Base-by-base conservation (phyloP, 2,329 filamentous ascomycete species). In the Ascochyta rabiei region DNA sequence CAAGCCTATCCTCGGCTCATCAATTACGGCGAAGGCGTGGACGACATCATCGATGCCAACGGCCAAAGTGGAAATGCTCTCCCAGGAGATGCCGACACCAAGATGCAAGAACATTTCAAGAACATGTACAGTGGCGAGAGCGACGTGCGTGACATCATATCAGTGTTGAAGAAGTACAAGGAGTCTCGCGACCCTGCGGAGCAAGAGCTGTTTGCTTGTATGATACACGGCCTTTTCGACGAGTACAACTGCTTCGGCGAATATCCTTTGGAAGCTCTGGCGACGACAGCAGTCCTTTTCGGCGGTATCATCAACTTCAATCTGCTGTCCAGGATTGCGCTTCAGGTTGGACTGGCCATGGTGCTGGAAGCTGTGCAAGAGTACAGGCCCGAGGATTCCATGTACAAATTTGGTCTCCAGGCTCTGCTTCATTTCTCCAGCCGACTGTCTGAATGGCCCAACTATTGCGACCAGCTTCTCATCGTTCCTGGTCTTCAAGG, bases 381-480 rank as follows among this genome's bases (percentile, higher is more conserved):
- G 60, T 91, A 95, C 67, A 79, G 84, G 28, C 86, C 89, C 0
- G 89, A 96, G 28, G 87, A 93, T 57, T 87, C 91, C 1, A 98
- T 99, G 95, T 98, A 95, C 80, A 96, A 97, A 68, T 99, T 99
- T 71, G 95, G 96, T 10, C 83, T 99, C 12, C 95, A 99, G 73
- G 95, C 95, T 15, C 83, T 99, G 56, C 88, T 97, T 72, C 92
- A 98, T 74, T 84, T 98, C 48, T 87, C 91, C 50, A 83, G 86
- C 34, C 86, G 95, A 35, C 86, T 99, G 43, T 83, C 86, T 4
- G 95, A 99, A 71, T 99, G 95, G 95, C 91, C 92, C n/a, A 90
- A 90, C 2, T 96, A 97, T 67, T 98, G 93, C 73, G 88, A 89
- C 57, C 86, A 95, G 58, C 83, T 99, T 6, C 77, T 96, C 19